These are phyloP conservation scores for Vanilla planifolia DNA, from an alignment of 106 monocot genomes.

Conservation along the genomic window DNA sequence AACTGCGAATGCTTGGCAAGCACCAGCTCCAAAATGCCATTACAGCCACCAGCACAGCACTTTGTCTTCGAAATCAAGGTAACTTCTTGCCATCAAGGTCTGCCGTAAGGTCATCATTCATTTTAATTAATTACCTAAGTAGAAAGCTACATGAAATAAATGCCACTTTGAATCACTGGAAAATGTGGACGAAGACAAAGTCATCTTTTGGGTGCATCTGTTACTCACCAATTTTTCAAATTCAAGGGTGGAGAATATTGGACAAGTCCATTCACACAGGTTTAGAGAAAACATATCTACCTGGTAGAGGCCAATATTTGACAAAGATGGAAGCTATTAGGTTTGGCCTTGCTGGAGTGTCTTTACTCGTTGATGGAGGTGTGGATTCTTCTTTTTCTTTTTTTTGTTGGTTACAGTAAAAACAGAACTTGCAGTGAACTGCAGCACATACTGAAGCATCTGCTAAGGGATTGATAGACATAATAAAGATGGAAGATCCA, in stretches of 20 bases:
- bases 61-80: constrained; percentile 76
- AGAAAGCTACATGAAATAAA: not conserved
- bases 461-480: constrained; percentile 69
- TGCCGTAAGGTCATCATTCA: not conserved
- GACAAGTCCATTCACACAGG: constrained; percentile 57
- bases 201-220: not conserved
- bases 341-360: constrained; percentile 45
- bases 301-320: constrained; percentile 82
- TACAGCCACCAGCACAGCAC: constrained; percentile 64
- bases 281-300: constrained; percentile 60
- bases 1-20: constrained; percentile 76
- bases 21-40: constrained; percentile 89
- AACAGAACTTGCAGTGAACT: constrained; percentile 9
- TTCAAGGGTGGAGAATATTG: constrained; percentile 66
- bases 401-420: constrained; percentile 1
- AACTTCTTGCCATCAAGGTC: not conserved
- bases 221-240: not conserved
- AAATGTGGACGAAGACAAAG: no score
- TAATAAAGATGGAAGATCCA: constrained; percentile 32
- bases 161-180: no score
- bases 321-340: constrained; percentile 38
- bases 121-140: not conserved
- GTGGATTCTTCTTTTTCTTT: not conserved
- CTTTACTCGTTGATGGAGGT: constrained; percentile 94
- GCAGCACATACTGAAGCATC: constrained; percentile 98